A percentile compares a stretch with the other conserved stretches of the same genome.
phyloP scores from a whole-genome alignment of 345 rosid species.

The Aquilaria sinensis region DNA sequence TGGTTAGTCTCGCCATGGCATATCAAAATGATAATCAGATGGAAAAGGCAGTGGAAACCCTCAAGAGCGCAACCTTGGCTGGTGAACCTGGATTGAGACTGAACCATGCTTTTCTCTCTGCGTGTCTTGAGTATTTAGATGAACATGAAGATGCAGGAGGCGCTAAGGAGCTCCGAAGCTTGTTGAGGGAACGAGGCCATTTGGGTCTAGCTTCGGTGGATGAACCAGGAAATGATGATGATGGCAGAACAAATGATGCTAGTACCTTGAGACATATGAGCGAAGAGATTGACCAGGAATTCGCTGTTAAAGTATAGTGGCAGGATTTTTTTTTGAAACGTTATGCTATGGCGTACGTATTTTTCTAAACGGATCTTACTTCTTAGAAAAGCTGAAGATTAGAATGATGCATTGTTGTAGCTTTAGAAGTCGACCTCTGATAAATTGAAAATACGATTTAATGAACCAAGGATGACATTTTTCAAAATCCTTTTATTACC shows the following conservation, averaged over 20 bases:
- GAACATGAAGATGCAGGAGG: constrained; percentile 20
- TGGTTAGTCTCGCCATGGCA: constrained; percentile 38
- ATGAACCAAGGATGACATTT: too few species aligned
- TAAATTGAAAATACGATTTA: too few species aligned
- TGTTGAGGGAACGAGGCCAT: constrained; percentile 8
- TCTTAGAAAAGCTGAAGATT: too few species aligned
- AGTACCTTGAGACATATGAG: too few species aligned
- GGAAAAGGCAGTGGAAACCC: constrained; percentile 38
- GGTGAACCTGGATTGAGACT: constrained; percentile 28
- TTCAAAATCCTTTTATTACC: too few species aligned
- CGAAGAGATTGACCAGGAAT: too few species aligned
- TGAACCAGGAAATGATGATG: not conserved
- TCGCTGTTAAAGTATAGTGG: too few species aligned
- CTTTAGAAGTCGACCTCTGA: too few species aligned
- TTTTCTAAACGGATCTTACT: too few species aligned
- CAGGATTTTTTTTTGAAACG: not conserved
- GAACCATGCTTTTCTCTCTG: constrained; percentile 22
- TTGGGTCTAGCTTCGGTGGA: not conserved
- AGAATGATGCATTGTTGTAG: too few species aligned
- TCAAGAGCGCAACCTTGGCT: constrained; percentile 31
- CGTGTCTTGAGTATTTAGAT: constrained; percentile 35
- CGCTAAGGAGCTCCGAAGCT: constrained; percentile 16
- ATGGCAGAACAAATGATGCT: not conserved
- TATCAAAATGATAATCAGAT: constrained; percentile 27
- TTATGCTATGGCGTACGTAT: too few species aligned